phyloP scores from a whole-genome alignment of 2,329 filamentous ascomycete genomes.

The Aspergillus ustus region DNA sequence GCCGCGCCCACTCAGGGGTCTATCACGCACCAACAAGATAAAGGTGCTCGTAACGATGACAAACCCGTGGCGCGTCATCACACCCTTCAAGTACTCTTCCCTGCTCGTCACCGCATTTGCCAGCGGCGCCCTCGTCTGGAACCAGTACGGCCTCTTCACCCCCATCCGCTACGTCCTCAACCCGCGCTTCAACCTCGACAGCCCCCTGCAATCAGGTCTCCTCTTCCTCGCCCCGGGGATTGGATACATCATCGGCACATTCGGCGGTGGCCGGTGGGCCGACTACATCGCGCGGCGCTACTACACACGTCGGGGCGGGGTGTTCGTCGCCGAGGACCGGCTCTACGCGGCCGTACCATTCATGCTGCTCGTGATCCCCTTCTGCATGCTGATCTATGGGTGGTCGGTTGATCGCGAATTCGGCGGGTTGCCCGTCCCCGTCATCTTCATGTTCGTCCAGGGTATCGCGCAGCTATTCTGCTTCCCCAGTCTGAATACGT shows the following conservation, averaged over 20 bases:
- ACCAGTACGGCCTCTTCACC: conserved; percentile 72
- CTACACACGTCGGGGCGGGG: conserved; percentile 61
- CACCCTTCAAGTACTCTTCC: conserved; percentile 70
- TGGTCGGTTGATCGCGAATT: conserved; percentile 63
- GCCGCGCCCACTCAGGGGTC: conserved; percentile 64
- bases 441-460: conserved; percentile 75
- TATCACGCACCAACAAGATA: conserved; percentile 55
- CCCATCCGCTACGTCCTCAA: conserved; percentile 75
- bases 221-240: conserved; percentile 76
- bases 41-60: conserved; percentile 65
- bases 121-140: conserved; percentile 70
- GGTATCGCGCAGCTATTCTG: conserved; percentile 76
- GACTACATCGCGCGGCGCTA: conserved; percentile 69
- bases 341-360: conserved; percentile 64
- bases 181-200: conserved; percentile 70
- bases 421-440: conserved; percentile 63
- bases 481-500: conserved; percentile 77
- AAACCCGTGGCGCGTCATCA: conserved; percentile 66
- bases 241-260: conserved; percentile 71
- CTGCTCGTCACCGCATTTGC: conserved; percentile 66
- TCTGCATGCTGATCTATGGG: conserved; percentile 70
- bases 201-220: conserved; percentile 69
- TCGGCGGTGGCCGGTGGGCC: conserved; percentile 73
- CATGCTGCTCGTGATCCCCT: conserved; percentile 62
- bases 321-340: conserved; percentile 70